phyloP scores from a whole-genome alignment of 2,329 filamentous ascomycete species.

The Aspergillus tanneri region DNA sequence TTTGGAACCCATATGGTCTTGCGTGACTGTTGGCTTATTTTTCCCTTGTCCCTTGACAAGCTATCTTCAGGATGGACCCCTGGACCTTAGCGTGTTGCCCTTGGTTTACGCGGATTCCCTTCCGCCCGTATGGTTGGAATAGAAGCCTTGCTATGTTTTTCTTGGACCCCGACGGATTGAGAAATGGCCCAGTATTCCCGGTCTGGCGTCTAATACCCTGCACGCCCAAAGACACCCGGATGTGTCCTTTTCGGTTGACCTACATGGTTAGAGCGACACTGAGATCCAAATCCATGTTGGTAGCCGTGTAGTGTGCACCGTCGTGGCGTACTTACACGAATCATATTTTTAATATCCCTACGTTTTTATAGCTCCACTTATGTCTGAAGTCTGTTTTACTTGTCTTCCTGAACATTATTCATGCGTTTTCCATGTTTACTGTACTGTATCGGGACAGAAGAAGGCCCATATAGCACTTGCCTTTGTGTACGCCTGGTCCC shows the following conservation, averaged over 20 bases:
- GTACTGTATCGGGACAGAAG: too few species aligned
- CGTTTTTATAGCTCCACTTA: background rate
- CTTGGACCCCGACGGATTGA: background rate
- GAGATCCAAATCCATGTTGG: background rate
- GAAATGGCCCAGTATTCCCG: background rate
- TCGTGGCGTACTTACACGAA: background rate
- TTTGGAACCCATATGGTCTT: constrained; percentile 6
- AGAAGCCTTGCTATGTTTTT: background rate
- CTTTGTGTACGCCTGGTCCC: background rate
- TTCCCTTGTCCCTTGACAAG: constrained; percentile 1
- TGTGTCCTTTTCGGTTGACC: background rate
- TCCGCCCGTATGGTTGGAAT: constrained; percentile 1
- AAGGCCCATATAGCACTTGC: background rate
- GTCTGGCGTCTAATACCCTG: background rate
- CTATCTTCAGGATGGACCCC: constrained; percentile 1
- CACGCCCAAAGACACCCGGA: background rate
- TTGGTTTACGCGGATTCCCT: background rate
- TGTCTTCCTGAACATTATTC: background rate
- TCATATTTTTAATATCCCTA: background rate
- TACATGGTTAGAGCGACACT: background rate
- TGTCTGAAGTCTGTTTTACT: background rate
- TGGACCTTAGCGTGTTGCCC: constrained; percentile 3
- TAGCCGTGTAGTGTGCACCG: background rate
- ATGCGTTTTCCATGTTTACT: too few species aligned
- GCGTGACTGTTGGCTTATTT: background rate